Base-by-base conservation (phyloP, 495 filamentous ascomycete genomes). In the Penicillium desertorum region DNA sequence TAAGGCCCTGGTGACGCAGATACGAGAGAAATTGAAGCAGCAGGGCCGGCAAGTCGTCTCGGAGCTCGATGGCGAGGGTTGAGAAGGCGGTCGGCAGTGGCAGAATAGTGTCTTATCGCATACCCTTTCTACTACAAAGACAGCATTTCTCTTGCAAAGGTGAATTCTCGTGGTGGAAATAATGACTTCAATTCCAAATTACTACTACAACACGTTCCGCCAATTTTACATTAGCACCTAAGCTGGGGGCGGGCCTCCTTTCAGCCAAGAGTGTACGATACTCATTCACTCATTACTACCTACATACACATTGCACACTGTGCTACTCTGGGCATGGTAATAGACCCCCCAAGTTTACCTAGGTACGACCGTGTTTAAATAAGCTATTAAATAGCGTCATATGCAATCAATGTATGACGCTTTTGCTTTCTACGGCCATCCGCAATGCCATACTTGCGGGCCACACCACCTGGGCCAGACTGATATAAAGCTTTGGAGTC, bases 101-200 rank as follows among this genome's bases (percentile, higher is more conserved):
- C 66, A 68, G 43, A 68, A 68, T 64, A 20, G 19, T 45, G 41
- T 14, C 45, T 55, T 37, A 42, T 45, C 52, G 36, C 19, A 25
- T 36, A 0, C 16, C 5, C 36, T 17, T n/a, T 39, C 36, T n/a
- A 8, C 0, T 4, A 17, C 36, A 39, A n/a, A 39, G 16, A 39
- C 36, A 17, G n/a, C n/a, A 3, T 8, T 2, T 17, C 36, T 17
- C n/a, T 39, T 11, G 6, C 3, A 17, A 39, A n/a, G 5, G 16
- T 39, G 36, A 39, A 39, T 9, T 2, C n/a, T 36, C 0, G 12
- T 39, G 16, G 2, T 8, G 2, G 16, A n/a, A 37, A 17, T 39
- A 39, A 7, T 17, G 36, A 16, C 3, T 5, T n/a, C 34, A 16
- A 37, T 16, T 39, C 6, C 2, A 39, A n/a, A 7, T 39, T 39